Base-by-base conservation (phyloP, 305 asterid genomes). In the Fraxinus sp. region DNA sequence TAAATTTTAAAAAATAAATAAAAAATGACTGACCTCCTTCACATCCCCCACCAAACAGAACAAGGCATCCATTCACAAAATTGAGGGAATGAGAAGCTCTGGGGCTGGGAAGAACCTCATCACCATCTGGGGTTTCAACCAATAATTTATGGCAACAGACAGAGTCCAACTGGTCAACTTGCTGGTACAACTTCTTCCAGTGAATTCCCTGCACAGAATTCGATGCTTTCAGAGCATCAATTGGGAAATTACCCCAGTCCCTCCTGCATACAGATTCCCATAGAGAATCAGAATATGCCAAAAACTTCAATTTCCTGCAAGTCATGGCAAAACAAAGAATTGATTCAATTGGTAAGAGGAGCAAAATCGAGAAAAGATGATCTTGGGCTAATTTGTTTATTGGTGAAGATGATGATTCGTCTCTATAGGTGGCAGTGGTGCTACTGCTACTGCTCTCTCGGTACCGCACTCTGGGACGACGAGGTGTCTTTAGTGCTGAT, bases 21-120 rank as follows among this genome's bases (percentile, higher is more conserved):
- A 43, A n/a, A 18, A 33, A 0, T 2, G 14, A 85, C 89, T 79
- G 16, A 95, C 98, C 99, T 91, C 99, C 99, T 64, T 93, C 92
- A 73, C 94, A 92, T 43, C 99, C 99, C 7, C 99, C 98, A 35
- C 99, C 99, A 57, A 92, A 96, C 81, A 96, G 92, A 85, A 96
- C 86, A 78, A 96, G 88, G 84, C 90, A 93, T 1, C 97, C 98
- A 81, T 92, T 86, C 1, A 94, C 90, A 78, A 91, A 86, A 83
- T 92, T 93, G 80, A 96, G 92, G 0, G 99, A 94, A 87, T 94
- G 98, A 66, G 99, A 96, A 89, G 99, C 99, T 83, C 99, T 88
- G 16, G 99, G 95, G 10, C 80, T 79, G 0, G 99, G 98, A 20
- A 86, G 70, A 35, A 62, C 24, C 80, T 62, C 79, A 36, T 83